phyloP scores from a whole-genome alignment of 306 rosid genomes.

The Potentilla sterilis region DNA sequence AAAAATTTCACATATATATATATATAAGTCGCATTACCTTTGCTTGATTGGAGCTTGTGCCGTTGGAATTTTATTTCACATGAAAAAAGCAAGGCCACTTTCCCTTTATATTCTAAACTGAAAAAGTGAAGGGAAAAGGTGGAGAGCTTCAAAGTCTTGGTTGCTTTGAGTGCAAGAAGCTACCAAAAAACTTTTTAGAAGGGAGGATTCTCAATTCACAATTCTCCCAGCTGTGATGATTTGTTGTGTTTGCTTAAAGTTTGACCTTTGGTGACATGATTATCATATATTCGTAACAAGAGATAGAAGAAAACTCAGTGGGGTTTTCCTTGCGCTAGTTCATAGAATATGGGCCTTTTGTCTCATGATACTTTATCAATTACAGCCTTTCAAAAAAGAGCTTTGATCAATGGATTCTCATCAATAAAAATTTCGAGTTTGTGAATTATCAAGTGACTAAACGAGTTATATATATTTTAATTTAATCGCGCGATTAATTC shows the following conservation, averaged over 20 bases:
- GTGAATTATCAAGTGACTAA: not conserved
- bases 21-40: constrained; percentile 10
- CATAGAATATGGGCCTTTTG: constrained; percentile 62
- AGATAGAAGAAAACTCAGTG: constrained; percentile 37
- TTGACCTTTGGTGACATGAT: constrained; percentile 86
- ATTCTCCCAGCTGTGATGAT: constrained; percentile 56
- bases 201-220: constrained; percentile 49
- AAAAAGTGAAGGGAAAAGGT: constrained; percentile 22
- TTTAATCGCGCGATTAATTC: no score
- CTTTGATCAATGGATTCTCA: constrained; percentile 32
- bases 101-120: constrained; percentile 55
- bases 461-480: no score
- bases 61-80: constrained; percentile 41
- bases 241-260: constrained; percentile 87
- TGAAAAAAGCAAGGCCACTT: constrained; percentile 53
- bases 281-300: constrained; percentile 23
- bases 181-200: constrained; percentile 61
- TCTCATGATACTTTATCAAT: constrained; percentile 71
- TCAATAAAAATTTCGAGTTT: constrained; percentile 25
- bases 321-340: constrained; percentile 63
- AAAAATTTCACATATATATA: not conserved
- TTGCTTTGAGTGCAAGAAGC: constrained; percentile 99
- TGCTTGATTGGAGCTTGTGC: constrained; percentile 66
- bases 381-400: constrained; percentile 38
- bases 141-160: constrained; percentile 65